Base-by-base conservation (phyloP, 441 rosid genomes). In the Bocquillonia castaneifolia region DNA sequence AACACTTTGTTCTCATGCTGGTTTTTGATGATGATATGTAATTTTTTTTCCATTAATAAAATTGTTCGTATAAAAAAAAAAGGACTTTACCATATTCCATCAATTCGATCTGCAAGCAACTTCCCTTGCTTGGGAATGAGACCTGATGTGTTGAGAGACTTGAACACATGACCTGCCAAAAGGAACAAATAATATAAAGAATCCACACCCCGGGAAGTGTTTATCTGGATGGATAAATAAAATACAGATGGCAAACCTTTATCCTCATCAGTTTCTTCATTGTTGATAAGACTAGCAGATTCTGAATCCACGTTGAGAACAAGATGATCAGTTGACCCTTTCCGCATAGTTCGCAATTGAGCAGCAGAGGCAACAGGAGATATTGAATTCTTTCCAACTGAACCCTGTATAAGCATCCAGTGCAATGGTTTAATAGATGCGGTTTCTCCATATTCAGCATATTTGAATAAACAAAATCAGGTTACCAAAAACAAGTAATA, bases 321-420 rank as follows among this genome's bases (percentile, higher is more conserved):
- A 45, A 91, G 97, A 78, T 93, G 97, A 64, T 93, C 97, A 1
- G 88, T 66, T 29, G 99, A 88, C 62, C 92, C 99, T 79, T 93
- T 93, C 71, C 91, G 84, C 87, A 78, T 76, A 14, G 88, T 85
- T 82, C 97, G 85, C 45, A 83, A 79, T 23, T 86, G 96, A 66
- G 96, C 91, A 79, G 99, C 93, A 0, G 88, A 76, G 64, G 93
- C 75, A 68, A 79, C 87, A 62, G 93, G 78, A 69, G 91, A 66
- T 71, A 78, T 58, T 55, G 81, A 44, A 34, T 73, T 86, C 75
- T 82, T 90, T 5, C 74, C 92, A 71, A 69, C 69, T 23, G 85
- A 63, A 65, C 80, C 90, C 97, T 93, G 84, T 69, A 81, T 36
- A 72, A 57, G 63, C 64, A 79, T 74, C 48, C 59, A 48, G 68